These are phyloP conservation scores for Dactylorhiza incarnata DNA, from an alignment of 106 monocot genomes.

Conservation along the genomic window DNA sequence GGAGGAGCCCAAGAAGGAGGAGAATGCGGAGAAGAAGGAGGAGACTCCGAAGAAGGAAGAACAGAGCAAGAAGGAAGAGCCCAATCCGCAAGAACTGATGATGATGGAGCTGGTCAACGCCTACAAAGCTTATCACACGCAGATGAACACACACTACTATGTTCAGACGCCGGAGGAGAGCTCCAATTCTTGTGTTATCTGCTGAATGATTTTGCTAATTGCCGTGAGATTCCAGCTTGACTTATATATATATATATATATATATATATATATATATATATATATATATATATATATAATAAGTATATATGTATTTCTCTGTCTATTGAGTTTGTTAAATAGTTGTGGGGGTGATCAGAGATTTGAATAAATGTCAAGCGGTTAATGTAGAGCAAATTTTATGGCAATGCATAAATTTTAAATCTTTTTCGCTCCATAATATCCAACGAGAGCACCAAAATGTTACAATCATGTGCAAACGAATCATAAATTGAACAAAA, in stretches of 20 bases:
- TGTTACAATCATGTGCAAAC: too few species aligned
- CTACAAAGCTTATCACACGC: constrained; percentile 1
- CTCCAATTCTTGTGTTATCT: constrained; percentile 7
- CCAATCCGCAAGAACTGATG: constrained; percentile 8
- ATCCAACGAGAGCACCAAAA: too few species aligned
- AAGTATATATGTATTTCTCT: not conserved
- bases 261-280: not conserved
- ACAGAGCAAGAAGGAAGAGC: not conserved
- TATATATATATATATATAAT: not conserved
- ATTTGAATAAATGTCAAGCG: constrained; percentile 2
- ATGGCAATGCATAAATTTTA: too few species aligned
- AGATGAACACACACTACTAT: constrained; percentile 13
- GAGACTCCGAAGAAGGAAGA: constrained; percentile 4
- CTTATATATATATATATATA: not conserved
- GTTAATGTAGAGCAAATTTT: not conserved
- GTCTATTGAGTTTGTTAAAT: not conserved
- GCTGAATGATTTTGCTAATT: not conserved
- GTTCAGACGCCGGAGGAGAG: not conserved
- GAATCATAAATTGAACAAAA: too few species aligned
- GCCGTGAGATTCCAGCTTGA: not conserved
- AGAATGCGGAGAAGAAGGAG: constrained; percentile 14
- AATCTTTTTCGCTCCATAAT: too few species aligned
- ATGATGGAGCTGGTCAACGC: constrained; percentile 12
- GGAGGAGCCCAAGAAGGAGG: constrained; percentile 18
- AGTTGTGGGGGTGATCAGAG: not conserved